Base-by-base conservation (phyloP, 1,139 yeast genomes). In the Hansenula sp. region DNA sequence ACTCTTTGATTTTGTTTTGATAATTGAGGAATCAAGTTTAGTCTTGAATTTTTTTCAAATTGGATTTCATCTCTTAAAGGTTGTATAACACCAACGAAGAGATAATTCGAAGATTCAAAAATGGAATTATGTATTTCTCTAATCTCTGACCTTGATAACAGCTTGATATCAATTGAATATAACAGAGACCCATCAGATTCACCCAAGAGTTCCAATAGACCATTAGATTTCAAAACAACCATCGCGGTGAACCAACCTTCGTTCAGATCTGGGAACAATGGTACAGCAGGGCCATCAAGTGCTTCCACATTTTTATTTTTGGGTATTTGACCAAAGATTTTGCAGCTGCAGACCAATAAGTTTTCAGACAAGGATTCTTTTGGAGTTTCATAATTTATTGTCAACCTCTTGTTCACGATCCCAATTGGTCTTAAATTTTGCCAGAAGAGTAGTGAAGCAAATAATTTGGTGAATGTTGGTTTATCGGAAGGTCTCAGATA, bases 211-310 rank as follows among this genome's bases (percentile, higher is more conserved):
- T 84, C 80, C 45, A 89, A 68, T 9, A 70, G 59, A 6, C 96
- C 96, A 54, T 79, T 72, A 3, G 84, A 76, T 53, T 77, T 79
- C 41, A 88, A 62, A 11, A 81, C 83, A 1, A 93, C 95, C 77
- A 82, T 81, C 1, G 88, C 81, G 42, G 74, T 76, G 55, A 83
- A 84, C 96, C 96, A 88, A 3, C 80, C 80, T 52, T 80, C 84
- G 21, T 67, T 66, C 1, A 65, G 49, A 35, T 63, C 58, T 29
- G 61, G 41, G 27, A 67, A 73, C 2, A 70, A 49, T 0, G 84
- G 79, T 11, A 77, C 81, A 33, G 55, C 58, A 0, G 79, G 77
- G 0, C 78, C 77, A 3, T 59, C 43, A 4, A 55, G 70, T 12
- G 71, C 55, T 38, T 72, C 68, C 34, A 77, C 51, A 49, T 68